Conservation (phyloP, 306 rosid species). For the Inga laurina region DNA sequence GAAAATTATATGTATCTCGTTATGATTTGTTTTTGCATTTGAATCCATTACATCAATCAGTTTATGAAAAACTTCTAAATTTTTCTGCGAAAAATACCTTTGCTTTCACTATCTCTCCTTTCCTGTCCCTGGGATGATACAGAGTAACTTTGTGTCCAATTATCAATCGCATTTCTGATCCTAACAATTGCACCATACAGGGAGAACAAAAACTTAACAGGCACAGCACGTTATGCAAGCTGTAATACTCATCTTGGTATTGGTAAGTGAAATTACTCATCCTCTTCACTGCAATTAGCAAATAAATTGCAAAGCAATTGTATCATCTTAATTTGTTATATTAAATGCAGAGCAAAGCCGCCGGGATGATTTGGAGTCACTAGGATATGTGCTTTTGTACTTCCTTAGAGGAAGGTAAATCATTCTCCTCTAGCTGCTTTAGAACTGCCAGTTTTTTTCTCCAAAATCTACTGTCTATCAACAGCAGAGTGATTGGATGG, state of each 20-base stretch:
- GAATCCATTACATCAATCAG: slow-evolving; percentile 1
- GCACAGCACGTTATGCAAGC: slow-evolving; percentile 98
- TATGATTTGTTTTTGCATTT: slow-evolving; percentile 8
- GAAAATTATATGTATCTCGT: neutral
- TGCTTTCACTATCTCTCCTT: neutral
- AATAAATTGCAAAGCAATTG: slow-evolving; percentile 4
- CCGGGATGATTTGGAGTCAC: slow-evolving; percentile 98
- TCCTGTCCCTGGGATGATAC: slow-evolving; percentile 1
- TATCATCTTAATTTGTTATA: slow-evolving; percentile 18
- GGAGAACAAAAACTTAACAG: slow-evolving; percentile 93
- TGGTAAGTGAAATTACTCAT: slow-evolving; percentile 58
- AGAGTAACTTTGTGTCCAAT: neutral
- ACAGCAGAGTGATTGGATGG: slow-evolving; percentile 12
- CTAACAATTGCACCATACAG: slow-evolving; percentile 44
- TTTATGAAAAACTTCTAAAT: neutral
- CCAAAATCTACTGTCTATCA: neutral
- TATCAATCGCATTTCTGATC: neutral
- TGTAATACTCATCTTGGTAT: slow-evolving; percentile 99
- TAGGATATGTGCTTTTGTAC: slow-evolving; percentile 93
- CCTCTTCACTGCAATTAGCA: slow-evolving; percentile 1
- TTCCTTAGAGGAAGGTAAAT: slow-evolving; percentile 87
- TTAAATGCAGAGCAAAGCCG: slow-evolving; percentile 86
- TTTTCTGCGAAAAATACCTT: neutral
- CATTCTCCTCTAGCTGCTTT: slow-evolving; percentile 29
- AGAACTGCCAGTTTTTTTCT: neutral